These are phyloP conservation scores for Pseudocercospora ulei DNA, from an alignment of 2,329 filamentous ascomycete genomes.

Conservation along the genomic window DNA sequence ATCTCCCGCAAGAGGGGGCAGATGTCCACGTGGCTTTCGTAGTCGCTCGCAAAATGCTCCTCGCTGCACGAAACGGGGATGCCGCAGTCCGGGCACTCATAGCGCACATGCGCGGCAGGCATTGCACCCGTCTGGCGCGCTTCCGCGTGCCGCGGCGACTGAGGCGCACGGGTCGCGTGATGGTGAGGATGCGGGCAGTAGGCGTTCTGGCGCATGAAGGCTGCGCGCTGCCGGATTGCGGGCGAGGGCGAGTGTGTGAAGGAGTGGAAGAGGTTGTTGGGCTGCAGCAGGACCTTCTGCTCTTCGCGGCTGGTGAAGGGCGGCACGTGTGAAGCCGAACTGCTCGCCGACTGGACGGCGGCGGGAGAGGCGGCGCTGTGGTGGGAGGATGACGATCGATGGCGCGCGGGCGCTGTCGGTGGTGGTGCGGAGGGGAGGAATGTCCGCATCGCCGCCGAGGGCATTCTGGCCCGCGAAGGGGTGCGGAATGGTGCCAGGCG, in stretches of 20 bases:
- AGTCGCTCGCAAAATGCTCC: constrained; percentile 92
- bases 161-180: constrained; percentile 59
- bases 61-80: constrained; percentile 89
- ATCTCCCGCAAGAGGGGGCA: constrained; percentile 86
- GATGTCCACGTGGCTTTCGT: constrained; percentile 81
- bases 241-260: constrained; percentile 82
- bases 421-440: constrained; percentile 23
- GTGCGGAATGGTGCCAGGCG: constrained; percentile 16
- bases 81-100: constrained; percentile 94
- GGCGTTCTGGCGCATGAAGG: constrained; percentile 85
- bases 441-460: constrained; percentile 16
- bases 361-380: constrained; percentile 21
- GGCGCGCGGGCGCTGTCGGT: constrained; percentile 20
- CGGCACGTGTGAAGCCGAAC: constrained; percentile 6
- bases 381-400: constrained; percentile 22
- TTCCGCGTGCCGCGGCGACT: constrained; percentile 55
- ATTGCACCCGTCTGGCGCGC: constrained; percentile 50
- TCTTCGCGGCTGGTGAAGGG: constrained; percentile 20
- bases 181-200: constrained; percentile 89
- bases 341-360: constrained; percentile 16
- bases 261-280: constrained; percentile 84
- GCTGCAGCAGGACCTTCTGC: constrained; percentile 45
- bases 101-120: constrained; percentile 72
- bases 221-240: constrained; percentile 75
- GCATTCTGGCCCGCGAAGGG: constrained; percentile 10